Percentiles rank a stretch among this genome's conserved stretches.
Evolutionary conservation across 306 rosid genomes (phyloP).

Genomic region (Nissolia schottii): DNA sequence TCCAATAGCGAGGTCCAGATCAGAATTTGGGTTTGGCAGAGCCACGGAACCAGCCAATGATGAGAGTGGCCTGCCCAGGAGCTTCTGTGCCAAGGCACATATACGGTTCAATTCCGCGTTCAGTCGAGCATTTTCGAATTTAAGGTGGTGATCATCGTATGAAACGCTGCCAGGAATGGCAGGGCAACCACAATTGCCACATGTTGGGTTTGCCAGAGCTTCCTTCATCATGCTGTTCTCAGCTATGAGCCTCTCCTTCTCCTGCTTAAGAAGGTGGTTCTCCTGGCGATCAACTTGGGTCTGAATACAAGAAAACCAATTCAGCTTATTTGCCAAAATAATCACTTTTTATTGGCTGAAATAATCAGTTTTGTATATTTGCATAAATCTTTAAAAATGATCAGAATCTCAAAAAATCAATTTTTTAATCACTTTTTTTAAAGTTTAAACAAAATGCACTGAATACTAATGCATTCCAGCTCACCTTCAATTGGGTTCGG

Average conservation of each 20-base stretch:
- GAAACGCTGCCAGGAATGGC: conserved; percentile 78
- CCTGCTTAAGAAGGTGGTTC: conserved; percentile 72
- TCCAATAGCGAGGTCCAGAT: conserved; percentile 69
- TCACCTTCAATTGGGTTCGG: conserved; percentile 92
- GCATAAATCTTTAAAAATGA: no score
- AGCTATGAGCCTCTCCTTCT: conserved; percentile 78
- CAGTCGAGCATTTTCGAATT: conserved; percentile 75
- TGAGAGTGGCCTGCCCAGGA: conserved; percentile 62
- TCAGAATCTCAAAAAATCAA: no score
- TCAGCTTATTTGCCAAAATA: no score
- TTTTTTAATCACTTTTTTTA: no score
- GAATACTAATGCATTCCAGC: not conserved
- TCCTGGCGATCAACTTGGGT: conserved; percentile 90
- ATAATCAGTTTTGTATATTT: no score
- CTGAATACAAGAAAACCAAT: conserved; percentile 43
- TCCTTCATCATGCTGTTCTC: conserved; percentile 72
- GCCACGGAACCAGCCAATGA: conserved; percentile 35
- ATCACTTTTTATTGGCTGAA: no score
- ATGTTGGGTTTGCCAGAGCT: conserved; percentile 62
- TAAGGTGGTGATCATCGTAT: conserved; percentile 71
- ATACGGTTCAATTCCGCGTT: conserved; percentile 66
- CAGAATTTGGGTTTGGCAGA: conserved; percentile 31
- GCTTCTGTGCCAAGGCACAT: conserved; percentile 50
- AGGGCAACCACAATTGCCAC: conserved; percentile 75
- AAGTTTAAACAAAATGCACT: no score